phyloP scores from a whole-genome alignment of 1,139 yeast genomes.

The Tardiomyces digboiensis region DNA sequence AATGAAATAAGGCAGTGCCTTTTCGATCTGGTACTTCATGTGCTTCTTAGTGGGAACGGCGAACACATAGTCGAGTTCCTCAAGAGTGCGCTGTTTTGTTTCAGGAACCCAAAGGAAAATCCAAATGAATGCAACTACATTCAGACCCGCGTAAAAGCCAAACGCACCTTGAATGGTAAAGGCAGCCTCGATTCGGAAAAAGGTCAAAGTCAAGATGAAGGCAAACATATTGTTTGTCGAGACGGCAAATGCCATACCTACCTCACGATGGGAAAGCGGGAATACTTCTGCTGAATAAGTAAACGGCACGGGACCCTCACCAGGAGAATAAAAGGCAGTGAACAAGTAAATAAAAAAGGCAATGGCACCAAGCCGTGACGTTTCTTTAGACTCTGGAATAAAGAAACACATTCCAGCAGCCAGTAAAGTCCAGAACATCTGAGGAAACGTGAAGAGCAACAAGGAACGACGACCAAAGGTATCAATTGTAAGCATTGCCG shows the following conservation, averaged over 20 bases:
- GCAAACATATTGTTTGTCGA: slow-evolving; percentile 85
- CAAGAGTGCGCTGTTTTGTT: slow-evolving; percentile 31
- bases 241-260: slow-evolving; percentile 81
- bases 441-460: slow-evolving; percentile 64
- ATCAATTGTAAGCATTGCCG: slow-evolving; percentile 79
- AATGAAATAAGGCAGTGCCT: slow-evolving; percentile 10
- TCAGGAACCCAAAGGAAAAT: slow-evolving; percentile 38
- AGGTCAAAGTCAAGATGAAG: slow-evolving; percentile 69
- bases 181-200: slow-evolving; percentile 63
- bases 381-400: slow-evolving; percentile 16
- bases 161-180: slow-evolving; percentile 80
- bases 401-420: slow-evolving; percentile 56
- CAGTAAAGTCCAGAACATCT: slow-evolving; percentile 56
- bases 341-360: slow-evolving; percentile 66
- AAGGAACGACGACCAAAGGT: slow-evolving; percentile 67
- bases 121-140: slow-evolving; percentile 46
- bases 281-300: slow-evolving; percentile 85
- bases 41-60: slow-evolving; percentile 5
- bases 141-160: slow-evolving; percentile 91
- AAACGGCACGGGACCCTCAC: slow-evolving; percentile 93
- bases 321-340: slow-evolving; percentile 68
- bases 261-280: slow-evolving; percentile 75
- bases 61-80: slow-evolving; percentile 36
- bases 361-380: slow-evolving; percentile 56
- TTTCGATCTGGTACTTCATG: slow-evolving; percentile 10